A percentile compares a stretch with the other conserved stretches of the same genome.
Evolutionary conservation across 352 stramenopile species (phyloP).

Genomic region (Phytophthora quininea): DNA sequence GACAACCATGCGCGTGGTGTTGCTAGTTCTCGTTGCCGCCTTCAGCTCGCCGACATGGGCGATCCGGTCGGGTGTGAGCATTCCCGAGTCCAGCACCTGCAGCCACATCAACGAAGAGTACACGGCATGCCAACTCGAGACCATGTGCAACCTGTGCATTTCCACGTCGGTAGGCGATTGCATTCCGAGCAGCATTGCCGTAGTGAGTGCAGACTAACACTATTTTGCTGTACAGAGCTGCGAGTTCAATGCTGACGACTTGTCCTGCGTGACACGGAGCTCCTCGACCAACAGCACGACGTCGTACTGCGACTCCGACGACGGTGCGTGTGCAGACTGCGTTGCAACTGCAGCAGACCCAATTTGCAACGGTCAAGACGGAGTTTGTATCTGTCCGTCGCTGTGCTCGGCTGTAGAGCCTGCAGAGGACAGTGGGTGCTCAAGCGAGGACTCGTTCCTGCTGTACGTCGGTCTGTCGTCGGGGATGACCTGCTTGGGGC

Average conservation of each 20-base stretch:
- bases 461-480: constrained; percentile 27
- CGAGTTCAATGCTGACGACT: constrained; percentile 36
- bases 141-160: constrained; percentile 46
- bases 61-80: constrained; percentile 1
- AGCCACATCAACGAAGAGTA: constrained; percentile 29
- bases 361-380: constrained; percentile 31
- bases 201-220: background rate
- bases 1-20: background rate
- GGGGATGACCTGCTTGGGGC: constrained; percentile 18
- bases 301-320: constrained; percentile 37
- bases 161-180: constrained; percentile 27
- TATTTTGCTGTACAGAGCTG: constrained; percentile 27
- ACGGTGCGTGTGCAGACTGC: constrained; percentile 33
- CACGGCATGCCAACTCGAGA: constrained; percentile 42
- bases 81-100: constrained; percentile 30
- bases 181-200: background rate
- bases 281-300: constrained; percentile 11
- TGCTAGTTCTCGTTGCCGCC: background rate
- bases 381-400: constrained; percentile 41
- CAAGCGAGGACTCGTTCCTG: constrained; percentile 4
- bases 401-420: constrained; percentile 37
- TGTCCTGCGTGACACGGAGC: constrained; percentile 28
- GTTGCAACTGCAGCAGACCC: constrained; percentile 23
- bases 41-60: background rate
- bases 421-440: background rate